Evolutionary conservation across 2,329 filamentous ascomycete species (phyloP).

Genomic region (Podosphaera fusca): DNA sequence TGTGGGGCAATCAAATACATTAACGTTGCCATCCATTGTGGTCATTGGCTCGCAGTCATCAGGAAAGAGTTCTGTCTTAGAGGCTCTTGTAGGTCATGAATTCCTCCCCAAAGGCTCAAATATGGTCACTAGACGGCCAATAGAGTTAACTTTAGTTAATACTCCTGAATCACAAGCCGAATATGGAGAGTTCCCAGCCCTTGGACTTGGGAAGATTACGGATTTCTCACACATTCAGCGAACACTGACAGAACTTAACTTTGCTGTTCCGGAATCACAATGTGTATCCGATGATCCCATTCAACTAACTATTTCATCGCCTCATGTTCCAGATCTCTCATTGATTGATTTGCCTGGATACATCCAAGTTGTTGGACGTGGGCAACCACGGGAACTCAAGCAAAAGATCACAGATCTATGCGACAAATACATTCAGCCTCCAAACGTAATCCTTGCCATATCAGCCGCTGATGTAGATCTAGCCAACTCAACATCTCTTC

Average conservation of each 20-base stretch:
- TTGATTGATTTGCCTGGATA: constrained; percentile 93
- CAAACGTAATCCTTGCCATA: constrained; percentile 91
- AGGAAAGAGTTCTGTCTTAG: constrained; percentile 89
- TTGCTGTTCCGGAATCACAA: constrained; percentile 72
- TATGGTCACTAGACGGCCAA: constrained; percentile 91
- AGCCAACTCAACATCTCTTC: constrained; percentile 80
- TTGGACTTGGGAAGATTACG: constrained; percentile 70
- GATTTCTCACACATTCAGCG: constrained; percentile 85
- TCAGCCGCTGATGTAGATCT: constrained; percentile 94
- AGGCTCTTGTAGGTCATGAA: constrained; percentile 92
- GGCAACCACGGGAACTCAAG: constrained; percentile 78
- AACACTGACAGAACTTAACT: constrained; percentile 81
- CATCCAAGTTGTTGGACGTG: constrained; percentile 80
- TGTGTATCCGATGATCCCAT: constrained; percentile 96
- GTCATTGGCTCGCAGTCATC: constrained; percentile 97
- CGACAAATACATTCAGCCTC: constrained; percentile 91
- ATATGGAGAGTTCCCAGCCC: constrained; percentile 87
- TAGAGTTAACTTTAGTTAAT: constrained; percentile 89
- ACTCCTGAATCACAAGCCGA: constrained; percentile 70
- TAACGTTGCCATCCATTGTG: constrained; percentile 90
- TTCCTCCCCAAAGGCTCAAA: constrained; percentile 96
- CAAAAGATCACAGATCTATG: constrained; percentile 90
- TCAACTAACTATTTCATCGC: constrained; percentile 83
- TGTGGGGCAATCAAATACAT: constrained; percentile 70
- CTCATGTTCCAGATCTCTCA: constrained; percentile 82